Conservation (phyloP, 2,329 filamentous ascomycete species). For the Paecilomyces niveus region DNA sequence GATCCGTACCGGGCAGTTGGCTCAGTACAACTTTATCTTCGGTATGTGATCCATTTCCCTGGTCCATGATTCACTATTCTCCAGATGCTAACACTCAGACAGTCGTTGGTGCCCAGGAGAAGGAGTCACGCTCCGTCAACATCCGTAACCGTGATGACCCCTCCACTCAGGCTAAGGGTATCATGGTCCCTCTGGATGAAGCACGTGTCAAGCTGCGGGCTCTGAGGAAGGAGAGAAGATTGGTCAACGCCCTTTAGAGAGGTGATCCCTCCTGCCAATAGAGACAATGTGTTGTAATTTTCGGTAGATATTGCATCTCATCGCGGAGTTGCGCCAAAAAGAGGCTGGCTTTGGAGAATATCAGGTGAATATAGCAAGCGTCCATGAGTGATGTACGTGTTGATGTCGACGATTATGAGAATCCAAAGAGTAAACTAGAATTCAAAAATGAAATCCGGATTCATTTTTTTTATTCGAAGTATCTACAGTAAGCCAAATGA, state of each 20-base stretch:
- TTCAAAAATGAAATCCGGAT: not conserved
- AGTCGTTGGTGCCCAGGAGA: slow-evolving; percentile 59
- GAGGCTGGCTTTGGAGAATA: not conserved
- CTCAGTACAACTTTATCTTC: slow-evolving; percentile 47
- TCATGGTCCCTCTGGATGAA: slow-evolving; percentile 54
- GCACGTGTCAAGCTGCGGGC: slow-evolving; percentile 47
- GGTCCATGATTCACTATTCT: not conserved
- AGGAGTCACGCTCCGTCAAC: slow-evolving; percentile 53
- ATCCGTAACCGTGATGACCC: slow-evolving; percentile 59
- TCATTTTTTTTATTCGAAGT: not conserved
- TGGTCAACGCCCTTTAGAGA: slow-evolving; percentile 32
- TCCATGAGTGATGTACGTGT: not conserved
- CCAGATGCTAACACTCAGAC: slow-evolving; percentile 10
- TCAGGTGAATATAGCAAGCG: not conserved
- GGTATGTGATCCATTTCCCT: slow-evolving; percentile 23
- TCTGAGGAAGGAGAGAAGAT: slow-evolving; percentile 39
- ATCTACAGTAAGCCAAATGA: not conserved
- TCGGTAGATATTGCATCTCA: not conserved
- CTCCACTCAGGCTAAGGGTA: slow-evolving; percentile 54
- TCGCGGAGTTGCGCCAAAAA: not conserved
- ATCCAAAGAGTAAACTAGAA: not conserved
- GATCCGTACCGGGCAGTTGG: slow-evolving; percentile 42
- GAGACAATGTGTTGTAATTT: not conserved
- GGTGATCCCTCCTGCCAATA: not conserved
- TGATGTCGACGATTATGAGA: not conserved